phyloP scores from a whole-genome alignment of 2,329 filamentous ascomycete species.

The Talaromyces sp. region DNA sequence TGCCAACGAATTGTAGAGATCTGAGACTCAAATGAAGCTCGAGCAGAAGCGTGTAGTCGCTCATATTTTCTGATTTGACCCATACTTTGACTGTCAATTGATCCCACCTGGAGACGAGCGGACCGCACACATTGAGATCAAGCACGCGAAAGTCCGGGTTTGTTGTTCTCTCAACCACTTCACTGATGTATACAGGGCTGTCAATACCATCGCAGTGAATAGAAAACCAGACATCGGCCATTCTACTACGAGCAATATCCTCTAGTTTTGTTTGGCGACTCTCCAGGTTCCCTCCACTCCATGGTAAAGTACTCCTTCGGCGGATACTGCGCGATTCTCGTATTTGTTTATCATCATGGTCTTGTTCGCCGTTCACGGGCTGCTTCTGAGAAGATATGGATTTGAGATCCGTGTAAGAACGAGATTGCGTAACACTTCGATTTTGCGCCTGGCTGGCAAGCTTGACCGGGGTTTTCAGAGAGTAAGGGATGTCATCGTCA shows the following conservation, averaged over 20 bases:
- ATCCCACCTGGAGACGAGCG: constrained; percentile 61
- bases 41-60: constrained; percentile 60
- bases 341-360: constrained; percentile 18
- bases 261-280: constrained; percentile 70
- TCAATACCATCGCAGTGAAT: constrained; percentile 62
- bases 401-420: constrained; percentile 53
- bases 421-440: constrained; percentile 51
- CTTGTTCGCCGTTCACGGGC: constrained; percentile 17
- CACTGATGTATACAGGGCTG: constrained; percentile 85
- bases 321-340: constrained; percentile 28
- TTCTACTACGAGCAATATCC: constrained; percentile 61
- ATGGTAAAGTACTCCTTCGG: constrained; percentile 58
- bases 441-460: constrained; percentile 50
- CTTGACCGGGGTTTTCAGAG: constrained; percentile 63
- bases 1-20: constrained; percentile 72
- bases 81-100: constrained; percentile 67
- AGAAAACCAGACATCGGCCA: constrained; percentile 87
- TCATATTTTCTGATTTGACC: constrained; percentile 55
- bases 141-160: constrained; percentile 89
- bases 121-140: constrained; percentile 61
- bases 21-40: constrained; percentile 67
- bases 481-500: constrained; percentile 66
- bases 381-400: constrained; percentile 18
- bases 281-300: constrained; percentile 55
- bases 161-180: constrained; percentile 71